These are phyloP conservation scores for Babjeviella inositovora DNA, from an alignment of 805 yeast species.

Conservation along the genomic window DNA sequence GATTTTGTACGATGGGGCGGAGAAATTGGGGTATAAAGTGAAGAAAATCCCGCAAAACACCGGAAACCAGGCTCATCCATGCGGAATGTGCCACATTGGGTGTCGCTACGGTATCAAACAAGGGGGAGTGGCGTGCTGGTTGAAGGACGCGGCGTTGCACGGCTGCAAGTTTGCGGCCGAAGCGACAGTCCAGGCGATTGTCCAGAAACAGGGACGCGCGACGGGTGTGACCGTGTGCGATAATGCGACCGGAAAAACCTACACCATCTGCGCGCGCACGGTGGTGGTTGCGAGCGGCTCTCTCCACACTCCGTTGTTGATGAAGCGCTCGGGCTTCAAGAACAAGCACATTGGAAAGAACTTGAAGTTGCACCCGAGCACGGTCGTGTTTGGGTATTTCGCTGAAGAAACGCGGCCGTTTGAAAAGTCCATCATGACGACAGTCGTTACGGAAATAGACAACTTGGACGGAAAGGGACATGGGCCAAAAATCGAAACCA, in stretches of 20 bases:
- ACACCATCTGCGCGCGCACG: constrained; percentile 23
- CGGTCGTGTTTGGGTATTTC: constrained; percentile 21
- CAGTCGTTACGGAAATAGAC: constrained; percentile 25
- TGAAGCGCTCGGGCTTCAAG: constrained; percentile 29
- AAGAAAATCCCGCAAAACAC: constrained; percentile 27
- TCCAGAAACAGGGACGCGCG: constrained; percentile 25
- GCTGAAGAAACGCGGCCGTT: constrained; percentile 18
- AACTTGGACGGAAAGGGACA: constrained; percentile 35
- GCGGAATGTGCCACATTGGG: constrained; percentile 32
- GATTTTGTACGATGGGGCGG: constrained; percentile 23
- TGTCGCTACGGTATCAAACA: constrained; percentile 33
- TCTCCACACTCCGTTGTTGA: constrained; percentile 27
- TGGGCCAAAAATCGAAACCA: constrained; percentile 34
- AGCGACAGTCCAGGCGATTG: constrained; percentile 18
- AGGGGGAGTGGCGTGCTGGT: constrained; percentile 34
- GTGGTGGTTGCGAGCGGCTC: constrained; percentile 30
- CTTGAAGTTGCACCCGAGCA: constrained; percentile 33
- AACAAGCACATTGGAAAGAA: constrained; percentile 33
- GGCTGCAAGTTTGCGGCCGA: constrained; percentile 30
- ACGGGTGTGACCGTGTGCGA: constrained; percentile 22
- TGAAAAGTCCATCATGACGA: constrained; percentile 29
- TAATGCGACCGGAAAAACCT: constrained; percentile 8
- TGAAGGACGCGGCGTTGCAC: constrained; percentile 23
- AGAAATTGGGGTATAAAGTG: constrained; percentile 24
- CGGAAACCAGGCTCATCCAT: constrained; percentile 19